Conservation (phyloP, 1,284 basidiomycete species). For the Agroathelia rolfsii region DNA sequence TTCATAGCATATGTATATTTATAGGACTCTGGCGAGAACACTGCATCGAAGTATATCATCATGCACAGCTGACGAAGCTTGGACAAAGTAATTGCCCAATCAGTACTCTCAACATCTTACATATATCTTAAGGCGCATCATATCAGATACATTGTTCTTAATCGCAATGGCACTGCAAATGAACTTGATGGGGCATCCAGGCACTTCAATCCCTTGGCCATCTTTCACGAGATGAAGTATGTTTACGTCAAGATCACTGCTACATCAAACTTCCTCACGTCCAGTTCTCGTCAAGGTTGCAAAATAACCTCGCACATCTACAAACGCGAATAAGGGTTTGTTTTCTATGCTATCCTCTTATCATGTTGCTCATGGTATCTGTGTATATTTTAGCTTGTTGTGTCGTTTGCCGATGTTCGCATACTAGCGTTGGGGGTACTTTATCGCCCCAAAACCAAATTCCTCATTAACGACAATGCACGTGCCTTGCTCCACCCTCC, state of each 20-base stretch:
- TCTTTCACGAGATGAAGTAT: constrained; percentile 70
- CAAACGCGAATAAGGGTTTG: constrained; percentile 51
- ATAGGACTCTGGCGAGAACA: constrained; percentile 47
- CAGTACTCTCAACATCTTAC: not conserved
- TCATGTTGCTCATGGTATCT: too few species aligned
- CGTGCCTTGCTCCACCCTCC: constrained; percentile 57
- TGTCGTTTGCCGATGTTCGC: constrained; percentile 63
- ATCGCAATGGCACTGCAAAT: constrained; percentile 64
- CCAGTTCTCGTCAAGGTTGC: constrained; percentile 35
- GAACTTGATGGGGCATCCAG: constrained; percentile 57
- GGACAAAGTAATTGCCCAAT: constrained; percentile 53
- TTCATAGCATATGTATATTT: too few species aligned
- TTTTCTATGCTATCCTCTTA: constrained; percentile 10
- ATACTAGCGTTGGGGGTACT: constrained; percentile 62
- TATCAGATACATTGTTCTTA: constrained; percentile 58
- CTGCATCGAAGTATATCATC: constrained; percentile 56
- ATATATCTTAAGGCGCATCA: constrained; percentile 1
- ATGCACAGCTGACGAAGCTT: constrained; percentile 70
- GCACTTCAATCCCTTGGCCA: constrained; percentile 49
- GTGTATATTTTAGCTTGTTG: constrained; percentile 56
- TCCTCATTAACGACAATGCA: constrained; percentile 57
- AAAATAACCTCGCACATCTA: constrained; percentile 53
- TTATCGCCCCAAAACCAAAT: constrained; percentile 41
- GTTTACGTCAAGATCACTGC: constrained; percentile 11
- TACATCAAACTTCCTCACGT: constrained; percentile 3